Percentiles rank a stretch among this genome's conserved stretches.
phyloP scores from a whole-genome alignment of 2,329 filamentous ascomycete genomes.

The Dothistroma pini region DNA sequence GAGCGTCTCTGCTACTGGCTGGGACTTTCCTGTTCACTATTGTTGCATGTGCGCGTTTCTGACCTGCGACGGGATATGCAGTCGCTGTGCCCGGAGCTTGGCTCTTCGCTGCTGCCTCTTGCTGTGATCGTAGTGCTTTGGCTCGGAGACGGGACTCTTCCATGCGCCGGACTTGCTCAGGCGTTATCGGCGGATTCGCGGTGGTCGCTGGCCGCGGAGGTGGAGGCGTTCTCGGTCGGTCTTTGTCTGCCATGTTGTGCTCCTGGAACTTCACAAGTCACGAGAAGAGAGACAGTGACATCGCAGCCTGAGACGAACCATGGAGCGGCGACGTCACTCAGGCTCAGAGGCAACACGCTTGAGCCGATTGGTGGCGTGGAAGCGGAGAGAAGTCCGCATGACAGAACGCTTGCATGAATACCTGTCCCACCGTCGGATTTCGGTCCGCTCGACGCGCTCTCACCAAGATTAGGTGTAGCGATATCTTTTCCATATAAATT shows the following conservation, averaged over 20 bases:
- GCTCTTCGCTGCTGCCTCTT: constrained; percentile 55
- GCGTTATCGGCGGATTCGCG: constrained; percentile 49
- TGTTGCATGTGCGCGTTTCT: constrained; percentile 68
- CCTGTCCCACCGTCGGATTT: too few relatives aligned
- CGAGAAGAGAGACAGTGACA: neutral
- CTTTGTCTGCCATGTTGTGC: constrained; percentile 32
- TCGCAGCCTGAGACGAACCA: neutral
- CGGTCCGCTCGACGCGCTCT: too few relatives aligned
- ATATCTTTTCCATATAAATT: too few relatives aligned
- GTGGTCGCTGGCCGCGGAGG: constrained; percentile 39
- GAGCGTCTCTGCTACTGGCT: constrained; percentile 65
- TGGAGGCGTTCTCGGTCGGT: constrained; percentile 49
- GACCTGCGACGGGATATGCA: constrained; percentile 48
- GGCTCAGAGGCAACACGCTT: neutral
- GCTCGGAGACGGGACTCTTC: constrained; percentile 85
- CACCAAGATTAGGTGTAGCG: too few relatives aligned
- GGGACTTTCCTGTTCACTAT: constrained; percentile 51
- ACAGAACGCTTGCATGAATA: too few relatives aligned
- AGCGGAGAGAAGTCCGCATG: neutral
- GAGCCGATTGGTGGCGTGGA: neutral
- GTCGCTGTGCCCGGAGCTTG: constrained; percentile 20
- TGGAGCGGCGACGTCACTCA: constrained; percentile 2
- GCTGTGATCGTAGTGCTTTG: constrained; percentile 76
- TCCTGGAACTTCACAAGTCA: neutral
- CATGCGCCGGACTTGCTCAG: constrained; percentile 59